Evolutionary conservation across 2,329 filamentous ascomycete species (phyloP), one percentile per base, ranked within the genome.

Genomic region (Penicillium olsonii): DNA sequence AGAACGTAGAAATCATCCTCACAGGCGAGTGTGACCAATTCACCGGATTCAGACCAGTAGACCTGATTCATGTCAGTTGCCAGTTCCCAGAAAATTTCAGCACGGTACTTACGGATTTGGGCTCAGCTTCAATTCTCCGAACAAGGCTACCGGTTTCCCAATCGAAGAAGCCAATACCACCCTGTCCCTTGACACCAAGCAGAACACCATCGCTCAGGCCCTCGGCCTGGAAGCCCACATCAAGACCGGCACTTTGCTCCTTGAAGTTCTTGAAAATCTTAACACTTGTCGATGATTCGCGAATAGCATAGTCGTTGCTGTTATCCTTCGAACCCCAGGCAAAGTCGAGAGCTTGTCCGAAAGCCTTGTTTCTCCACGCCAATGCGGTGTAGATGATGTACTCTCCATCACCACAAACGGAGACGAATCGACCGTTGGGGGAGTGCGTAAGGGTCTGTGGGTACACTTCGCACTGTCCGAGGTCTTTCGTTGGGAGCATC

Each of bases 331-430:
- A 90, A 0, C 88, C 92, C 94, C 94, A 99, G 10, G 89, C 92
- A 70, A 99, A 99, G 74, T 99, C 94, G 44, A 97, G 77, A 6
- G 92, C 94, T 34, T 90, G 92, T 18, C 94, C 94, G 65, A 99
- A 99, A 3, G 91, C 91, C 77, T 97, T 96, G 75, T 99, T 97
- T 68, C 94, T 86, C 83, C 95, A 95, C 3, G 92, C 92, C 50
- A 97, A 81, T 48, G 94, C 92, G 22, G 94, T 97, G 77, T 97
- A 97, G 65, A 97, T 96, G 70, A 97, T 97, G 75, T 96, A 99
- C 73, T 99, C 94, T 55, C 94, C 94, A 68, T 99, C 94, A 59
- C 94, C 94, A 59, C 92, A 97, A 2, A 92, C 87, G 15, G 88
- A 88, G 41, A 94, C 89, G 60, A 94, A 94, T 53, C 91, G 85